Evolutionary conservation across 2,329 filamentous ascomycete genomes (phyloP).

Genomic region (Huntiella savannae): DNA sequence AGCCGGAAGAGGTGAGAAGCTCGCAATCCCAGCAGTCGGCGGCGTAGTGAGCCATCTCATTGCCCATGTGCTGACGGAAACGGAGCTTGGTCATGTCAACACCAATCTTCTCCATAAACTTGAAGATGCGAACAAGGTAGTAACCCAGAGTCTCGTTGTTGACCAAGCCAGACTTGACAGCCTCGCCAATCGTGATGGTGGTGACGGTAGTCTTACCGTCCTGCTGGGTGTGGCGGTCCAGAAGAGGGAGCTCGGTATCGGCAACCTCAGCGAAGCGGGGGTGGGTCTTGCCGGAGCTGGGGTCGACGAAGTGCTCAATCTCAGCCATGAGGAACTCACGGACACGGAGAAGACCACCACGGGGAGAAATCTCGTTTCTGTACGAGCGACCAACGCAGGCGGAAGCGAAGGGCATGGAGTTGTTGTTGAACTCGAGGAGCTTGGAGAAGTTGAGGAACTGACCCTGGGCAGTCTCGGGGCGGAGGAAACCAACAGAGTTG

Average conservation of each 20-base stretch:
- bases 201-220: slow-evolving; percentile 62
- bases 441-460: slow-evolving; percentile 97
- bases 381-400: slow-evolving; percentile 96
- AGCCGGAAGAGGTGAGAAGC: slow-evolving; percentile 75
- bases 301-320: slow-evolving; percentile 96
- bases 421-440: slow-evolving; percentile 89
- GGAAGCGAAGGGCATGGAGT: slow-evolving; percentile 89
- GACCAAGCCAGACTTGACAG: slow-evolving; percentile 63
- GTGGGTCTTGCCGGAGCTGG: slow-evolving; percentile 87
- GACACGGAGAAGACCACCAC: slow-evolving; percentile 76
- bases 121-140: slow-evolving; percentile 83
- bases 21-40: slow-evolving; percentile 97
- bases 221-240: slow-evolving; percentile 72
- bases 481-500: slow-evolving; percentile 66
- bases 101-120: slow-evolving; percentile 77
- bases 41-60: slow-evolving; percentile 72
- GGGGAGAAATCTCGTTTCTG: slow-evolving; percentile 92
- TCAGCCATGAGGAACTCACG: slow-evolving; percentile 98
- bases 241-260: slow-evolving; percentile 62
- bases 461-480: slow-evolving; percentile 91
- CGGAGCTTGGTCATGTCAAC: slow-evolving; percentile 75
- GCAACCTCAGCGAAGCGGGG: slow-evolving; percentile 70
- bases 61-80: slow-evolving; percentile 89
- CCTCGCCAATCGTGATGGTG: slow-evolving; percentile 64
- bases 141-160: slow-evolving; percentile 98